Evolutionary conservation across 257 asterid species (phyloP).

Genomic region (Avicennia marina): DNA sequence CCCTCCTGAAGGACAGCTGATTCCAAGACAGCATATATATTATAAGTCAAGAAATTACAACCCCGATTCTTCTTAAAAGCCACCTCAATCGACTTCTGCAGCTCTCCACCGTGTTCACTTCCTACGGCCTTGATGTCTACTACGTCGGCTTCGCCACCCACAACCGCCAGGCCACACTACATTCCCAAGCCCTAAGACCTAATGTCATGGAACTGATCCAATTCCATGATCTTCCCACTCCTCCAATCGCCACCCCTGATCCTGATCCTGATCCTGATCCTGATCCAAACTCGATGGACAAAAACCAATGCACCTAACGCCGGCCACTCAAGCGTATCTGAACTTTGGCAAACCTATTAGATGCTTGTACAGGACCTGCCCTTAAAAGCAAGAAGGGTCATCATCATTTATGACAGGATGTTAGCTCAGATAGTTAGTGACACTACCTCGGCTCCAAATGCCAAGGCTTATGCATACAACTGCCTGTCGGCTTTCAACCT

Average conservation of each 20-base stretch:
- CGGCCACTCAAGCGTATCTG: conserved; percentile 29
- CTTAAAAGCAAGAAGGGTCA: conserved; percentile 16
- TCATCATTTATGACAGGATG: conserved; percentile 38
- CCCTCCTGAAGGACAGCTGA: no score
- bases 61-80: no score
- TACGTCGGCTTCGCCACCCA: conserved; percentile 31
- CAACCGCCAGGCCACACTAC: conserved; percentile 39
- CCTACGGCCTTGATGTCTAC: conserved; percentile 28
- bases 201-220: conserved; percentile 30
- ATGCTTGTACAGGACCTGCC: conserved; percentile 18
- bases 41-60: no score
- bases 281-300: conserved; percentile 1
- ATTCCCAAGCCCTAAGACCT: conserved; percentile 26
- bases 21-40: no score
- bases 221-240: conserved; percentile 33
- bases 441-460: conserved; percentile 22
- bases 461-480: conserved; percentile 32
- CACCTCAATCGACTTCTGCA: no score
- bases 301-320: conserved; percentile 33
- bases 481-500: conserved; percentile 26
- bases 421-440: conserved; percentile 30
- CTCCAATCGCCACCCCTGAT: conserved; percentile 19
- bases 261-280: no score
- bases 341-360: conserved; percentile 22
- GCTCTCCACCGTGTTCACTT: no score